Base-by-base conservation (phyloP, 2,329 filamentous ascomycete species). In the Aureobasidium lini region DNA sequence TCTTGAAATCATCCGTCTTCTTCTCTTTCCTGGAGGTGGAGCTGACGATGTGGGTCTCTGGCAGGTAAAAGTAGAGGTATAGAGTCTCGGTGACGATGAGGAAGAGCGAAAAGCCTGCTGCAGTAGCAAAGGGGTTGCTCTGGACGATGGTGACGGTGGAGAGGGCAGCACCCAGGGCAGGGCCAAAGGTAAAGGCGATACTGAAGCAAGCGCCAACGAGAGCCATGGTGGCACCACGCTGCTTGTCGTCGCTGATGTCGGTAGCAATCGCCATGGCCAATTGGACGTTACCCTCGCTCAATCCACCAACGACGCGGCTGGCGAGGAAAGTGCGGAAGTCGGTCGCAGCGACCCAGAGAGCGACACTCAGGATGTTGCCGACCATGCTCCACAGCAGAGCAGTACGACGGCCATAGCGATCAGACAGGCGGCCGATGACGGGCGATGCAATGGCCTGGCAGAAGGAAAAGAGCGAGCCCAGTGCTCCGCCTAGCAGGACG, bases 241-340 rank as follows among this genome's bases (percentile, higher is more conserved):
- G 88, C 60, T 83, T 81, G 66, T 93, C 88, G 67, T 95, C 91
- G 44, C 90, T 95, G 65, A 99, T 92, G 72, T 99, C 94, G 40
- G 93, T 94, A 16, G 94, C 94, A 72, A 99, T 97, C 43, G 94
- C 93, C 63, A 93, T 94, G 4, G 94, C 93, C 13, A 99, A 81
- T 77, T 99, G 94, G 2, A 99, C 89, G 67, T 99, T 99, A 63
- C 94, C 94, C 76, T 99, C 94, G 60, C 92, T 96, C 64, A 99
- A 75, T 0, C 94, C 94, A 28, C 94, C 94, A 0, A 99, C 89
- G 2, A 99, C 77, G 53, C 94, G 85, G 66, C 90, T 95, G n/a
- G 91, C 89, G 32, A 99, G 81, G 70, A 99, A 99, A 1, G 93
- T 97, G 43, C 92, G 85, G 76, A 99, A 99, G 75, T 97, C 93